Percentiles rank a stretch among this genome's conserved stretches.
Conservation (phyloP, 768 basidiomycete genomes). For the Agaricus sinodeliciosus region DNA sequence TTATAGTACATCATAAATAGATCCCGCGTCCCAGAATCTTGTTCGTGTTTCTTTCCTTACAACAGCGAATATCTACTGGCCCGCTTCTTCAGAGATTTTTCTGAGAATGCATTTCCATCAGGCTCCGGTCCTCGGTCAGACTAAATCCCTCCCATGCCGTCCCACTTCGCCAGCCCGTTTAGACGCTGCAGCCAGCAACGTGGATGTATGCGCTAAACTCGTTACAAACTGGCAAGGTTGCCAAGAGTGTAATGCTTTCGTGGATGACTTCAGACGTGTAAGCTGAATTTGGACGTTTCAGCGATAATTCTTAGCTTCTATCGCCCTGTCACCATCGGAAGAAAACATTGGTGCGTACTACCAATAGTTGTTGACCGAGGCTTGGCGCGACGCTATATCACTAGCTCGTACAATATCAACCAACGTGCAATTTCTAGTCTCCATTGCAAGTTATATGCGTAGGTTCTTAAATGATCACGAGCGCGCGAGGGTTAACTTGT, state of each 20-base stretch:
- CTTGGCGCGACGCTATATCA: not conserved
- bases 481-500: not conserved
- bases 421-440: slow-evolving; percentile 60
- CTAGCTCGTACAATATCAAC: slow-evolving; percentile 56
- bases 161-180: not conserved
- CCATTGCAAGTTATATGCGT: slow-evolving; percentile 82
- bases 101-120: not conserved
- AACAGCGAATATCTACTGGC: not conserved
- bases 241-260: slow-evolving; percentile 47
- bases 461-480: not conserved
- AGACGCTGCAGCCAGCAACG: not conserved
- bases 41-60: not conserved
- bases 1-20: not conserved
- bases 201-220: slow-evolving; percentile 66
- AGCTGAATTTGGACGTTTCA: slow-evolving; percentile 19
- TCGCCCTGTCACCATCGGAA: slow-evolving; percentile 62
- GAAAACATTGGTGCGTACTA: slow-evolving; percentile 48
- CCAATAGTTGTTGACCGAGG: slow-evolving; percentile 16
- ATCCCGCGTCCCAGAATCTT: not conserved
- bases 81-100: not conserved
- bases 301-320: slow-evolving; percentile 55
- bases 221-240: slow-evolving; percentile 54
- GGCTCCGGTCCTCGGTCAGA: not conserved
- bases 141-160: not conserved
- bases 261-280: not conserved